Evolutionary conservation across 106 monocot species (phyloP).

Genomic region (Cymbidium sinense): DNA sequence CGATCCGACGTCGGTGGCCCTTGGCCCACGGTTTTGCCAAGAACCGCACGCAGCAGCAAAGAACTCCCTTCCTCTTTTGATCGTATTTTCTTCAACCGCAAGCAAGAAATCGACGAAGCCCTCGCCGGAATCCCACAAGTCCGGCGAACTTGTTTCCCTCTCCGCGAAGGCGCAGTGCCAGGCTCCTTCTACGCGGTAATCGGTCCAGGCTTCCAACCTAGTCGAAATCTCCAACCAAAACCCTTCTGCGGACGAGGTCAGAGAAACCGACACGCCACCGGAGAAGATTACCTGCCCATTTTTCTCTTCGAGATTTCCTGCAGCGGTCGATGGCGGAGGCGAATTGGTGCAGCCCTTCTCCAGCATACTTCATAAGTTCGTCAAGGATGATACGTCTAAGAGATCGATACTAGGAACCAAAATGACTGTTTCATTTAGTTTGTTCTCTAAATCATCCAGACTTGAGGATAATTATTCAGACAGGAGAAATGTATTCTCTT

Average conservation of each 20-base stretch:
- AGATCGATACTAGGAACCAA: slow-evolving; percentile 17
- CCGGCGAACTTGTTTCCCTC: slow-evolving; percentile 4
- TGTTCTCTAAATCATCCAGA: slow-evolving; percentile 3
- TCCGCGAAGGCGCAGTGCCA: background rate
- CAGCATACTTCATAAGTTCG: slow-evolving; percentile 60
- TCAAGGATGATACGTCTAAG: slow-evolving; percentile 21
- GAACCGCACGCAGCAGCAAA: no score
- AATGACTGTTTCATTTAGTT: slow-evolving; percentile 11
- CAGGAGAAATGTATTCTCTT: slow-evolving; percentile 2
- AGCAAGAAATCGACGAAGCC: no score
- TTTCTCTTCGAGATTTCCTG: slow-evolving; percentile 4
- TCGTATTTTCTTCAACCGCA: no score
- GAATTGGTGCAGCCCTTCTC: slow-evolving; percentile 23
- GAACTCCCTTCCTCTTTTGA: no score
- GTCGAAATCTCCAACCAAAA: background rate
- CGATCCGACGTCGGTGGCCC: no score
- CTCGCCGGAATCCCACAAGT: slow-evolving; percentile 13
- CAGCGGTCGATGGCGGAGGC: background rate
- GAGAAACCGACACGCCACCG: slow-evolving; percentile 61
- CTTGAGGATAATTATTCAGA: slow-evolving; percentile 1
- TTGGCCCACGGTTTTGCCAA: no score
- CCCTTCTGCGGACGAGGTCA: slow-evolving; percentile 24
- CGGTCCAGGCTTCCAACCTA: background rate
- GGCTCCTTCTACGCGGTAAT: background rate
- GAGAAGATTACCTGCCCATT: slow-evolving; percentile 33